A percentile compares a stretch with the other conserved stretches of the same genome.
phyloP scores from a whole-genome alignment of 495 filamentous ascomycete species.

The Penicillium macrosclerotiorum region DNA sequence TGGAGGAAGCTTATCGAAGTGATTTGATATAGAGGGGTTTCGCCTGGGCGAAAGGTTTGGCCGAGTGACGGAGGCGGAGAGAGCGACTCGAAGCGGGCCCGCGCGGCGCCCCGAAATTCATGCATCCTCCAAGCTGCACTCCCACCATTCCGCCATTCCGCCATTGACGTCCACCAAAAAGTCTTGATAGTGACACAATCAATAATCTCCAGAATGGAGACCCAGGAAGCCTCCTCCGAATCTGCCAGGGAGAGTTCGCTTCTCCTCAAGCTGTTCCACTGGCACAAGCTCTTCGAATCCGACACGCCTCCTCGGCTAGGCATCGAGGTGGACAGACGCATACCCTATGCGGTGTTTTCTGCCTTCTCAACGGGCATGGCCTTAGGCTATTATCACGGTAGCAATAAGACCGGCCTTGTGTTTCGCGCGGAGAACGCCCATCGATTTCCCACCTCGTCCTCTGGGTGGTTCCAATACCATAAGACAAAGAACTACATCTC shows the following conservation, averaged over 20 bases:
- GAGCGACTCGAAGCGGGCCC: slow-evolving; percentile 7
- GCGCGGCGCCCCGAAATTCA: slow-evolving; percentile 5
- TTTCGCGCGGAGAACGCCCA: slow-evolving; percentile 97
- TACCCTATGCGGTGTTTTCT: slow-evolving; percentile 57
- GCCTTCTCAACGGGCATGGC: slow-evolving; percentile 63
- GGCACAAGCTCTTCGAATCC: slow-evolving; percentile 45
- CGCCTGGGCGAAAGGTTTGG: too few relatives aligned
- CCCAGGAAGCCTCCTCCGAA: slow-evolving; percentile 12
- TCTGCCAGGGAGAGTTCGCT: slow-evolving; percentile 17
- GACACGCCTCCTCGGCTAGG: slow-evolving; percentile 57
- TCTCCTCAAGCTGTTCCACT: slow-evolving; percentile 33
- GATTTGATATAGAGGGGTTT: too few relatives aligned
- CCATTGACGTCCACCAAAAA: too few relatives aligned
- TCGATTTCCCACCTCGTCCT: slow-evolving; percentile 73
- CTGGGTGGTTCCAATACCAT: slow-evolving; percentile 96
- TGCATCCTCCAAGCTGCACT: too few relatives aligned
- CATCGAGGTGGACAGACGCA: slow-evolving; percentile 59
- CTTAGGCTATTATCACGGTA: slow-evolving; percentile 71
- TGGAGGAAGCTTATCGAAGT: too few relatives aligned
- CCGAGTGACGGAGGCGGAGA: slow-evolving; percentile 21
- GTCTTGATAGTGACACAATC: too few relatives aligned
- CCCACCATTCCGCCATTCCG: too few relatives aligned
- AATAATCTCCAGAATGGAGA: slow-evolving; percentile 26
- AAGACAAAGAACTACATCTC: slow-evolving; percentile 93
- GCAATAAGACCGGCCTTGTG: slow-evolving; percentile 66